Percentiles rank a stretch among this genome's conserved stretches.
Evolutionary conservation across 805 yeast species (phyloP).

Genomic region (Wickerhamiella occidentalis): DNA sequence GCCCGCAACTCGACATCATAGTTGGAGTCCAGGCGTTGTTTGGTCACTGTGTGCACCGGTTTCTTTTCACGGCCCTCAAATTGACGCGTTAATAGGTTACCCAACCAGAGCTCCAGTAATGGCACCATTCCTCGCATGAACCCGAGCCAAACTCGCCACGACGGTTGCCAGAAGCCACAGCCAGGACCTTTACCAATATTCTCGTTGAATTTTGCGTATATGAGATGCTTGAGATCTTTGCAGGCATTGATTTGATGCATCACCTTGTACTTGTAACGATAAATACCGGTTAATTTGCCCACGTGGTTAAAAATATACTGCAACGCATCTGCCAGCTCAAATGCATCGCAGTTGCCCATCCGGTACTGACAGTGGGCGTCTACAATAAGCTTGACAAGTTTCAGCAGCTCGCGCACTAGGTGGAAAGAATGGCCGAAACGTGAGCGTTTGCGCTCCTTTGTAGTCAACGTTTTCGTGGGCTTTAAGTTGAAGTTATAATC

Average conservation of each 20-base stretch:
- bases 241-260: conserved; percentile 97
- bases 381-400: conserved; percentile 73
- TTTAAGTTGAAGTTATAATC: conserved; percentile 93
- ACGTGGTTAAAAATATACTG: conserved; percentile 83
- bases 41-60: conserved; percentile 85
- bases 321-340: conserved; percentile 88
- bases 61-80: conserved; percentile 91
- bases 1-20: conserved; percentile 89
- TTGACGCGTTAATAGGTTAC: conserved; percentile 80
- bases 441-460: conserved; percentile 91
- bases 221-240: conserved; percentile 86
- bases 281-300: conserved; percentile 93
- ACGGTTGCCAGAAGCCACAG: conserved; percentile 98
- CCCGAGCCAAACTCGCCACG: conserved; percentile 94
- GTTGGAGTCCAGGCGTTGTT: conserved; percentile 89
- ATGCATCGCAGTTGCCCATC: conserved; percentile 83
- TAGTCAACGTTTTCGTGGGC: conserved; percentile 91
- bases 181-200: conserved; percentile 93
- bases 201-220: conserved; percentile 74
- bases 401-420: conserved; percentile 74
- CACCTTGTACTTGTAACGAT: conserved; percentile 90
- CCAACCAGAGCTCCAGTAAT: conserved; percentile 85
- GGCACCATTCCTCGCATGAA: conserved; percentile 90
- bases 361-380: conserved; percentile 90
- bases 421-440: conserved; percentile 96